These are phyloP conservation scores for Musa troglodytarum DNA, from an alignment of 176 grass and related monocot genomes.

Conservation along the genomic window DNA sequence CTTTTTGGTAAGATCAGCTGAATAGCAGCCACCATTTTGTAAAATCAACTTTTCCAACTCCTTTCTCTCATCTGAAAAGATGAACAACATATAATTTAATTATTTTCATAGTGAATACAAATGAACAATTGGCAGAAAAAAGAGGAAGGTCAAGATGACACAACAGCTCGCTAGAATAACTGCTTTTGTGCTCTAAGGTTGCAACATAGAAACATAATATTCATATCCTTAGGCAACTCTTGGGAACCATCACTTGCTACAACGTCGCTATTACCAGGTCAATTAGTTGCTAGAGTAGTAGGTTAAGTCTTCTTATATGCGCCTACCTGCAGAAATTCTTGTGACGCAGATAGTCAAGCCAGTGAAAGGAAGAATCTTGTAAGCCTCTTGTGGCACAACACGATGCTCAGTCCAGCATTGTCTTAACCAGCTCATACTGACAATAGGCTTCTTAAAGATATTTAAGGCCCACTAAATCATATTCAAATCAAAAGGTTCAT, in stretches of 20 bases:
- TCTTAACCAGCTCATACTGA: conserved; percentile 59
- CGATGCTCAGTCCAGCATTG: conserved; percentile 92
- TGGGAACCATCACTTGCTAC: not conserved
- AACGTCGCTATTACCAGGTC: not conserved
- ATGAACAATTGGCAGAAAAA: not conserved
- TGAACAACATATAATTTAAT: conserved; percentile 13
- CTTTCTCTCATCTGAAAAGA: conserved; percentile 62
- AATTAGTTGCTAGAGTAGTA: not conserved
- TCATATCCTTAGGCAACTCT: too few relatives aligned
- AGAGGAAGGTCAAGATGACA: not conserved
- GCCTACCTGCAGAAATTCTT: conserved; percentile 55
- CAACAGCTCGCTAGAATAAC: not conserved
- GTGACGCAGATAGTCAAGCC: conserved; percentile 87
- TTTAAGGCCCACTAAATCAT: conserved; percentile 64
- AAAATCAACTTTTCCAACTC: conserved; percentile 51
- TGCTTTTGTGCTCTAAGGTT: not conserved
- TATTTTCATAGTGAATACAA: not conserved
- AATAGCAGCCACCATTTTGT: conserved; percentile 92
- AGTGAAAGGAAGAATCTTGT: conserved; percentile 82
- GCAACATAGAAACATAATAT: too few relatives aligned
- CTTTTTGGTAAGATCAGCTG: conserved; percentile 68
- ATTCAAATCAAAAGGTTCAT: conserved; percentile 21
- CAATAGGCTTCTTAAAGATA: conserved; percentile 77
- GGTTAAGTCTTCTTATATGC: not conserved
- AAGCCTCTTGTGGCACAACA: conserved; percentile 82